Percentiles rank a stretch among this genome's conserved stretches.
Conservation (phyloP, 345 rosid species). For the Hibiscus mutabilis region DNA sequence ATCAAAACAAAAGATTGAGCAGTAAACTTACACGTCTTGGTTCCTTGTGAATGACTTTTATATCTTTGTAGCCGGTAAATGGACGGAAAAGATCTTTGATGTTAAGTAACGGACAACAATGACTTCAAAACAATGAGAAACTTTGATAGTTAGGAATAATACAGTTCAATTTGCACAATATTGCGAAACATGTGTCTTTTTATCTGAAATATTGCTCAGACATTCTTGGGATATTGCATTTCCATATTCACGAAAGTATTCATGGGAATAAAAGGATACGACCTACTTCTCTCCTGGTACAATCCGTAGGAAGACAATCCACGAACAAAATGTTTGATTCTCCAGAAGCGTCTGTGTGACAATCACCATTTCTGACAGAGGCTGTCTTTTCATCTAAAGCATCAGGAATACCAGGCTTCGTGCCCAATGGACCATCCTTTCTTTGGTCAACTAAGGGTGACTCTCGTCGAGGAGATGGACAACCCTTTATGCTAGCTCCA, state of each 20-base stretch:
- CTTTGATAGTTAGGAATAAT: neutral
- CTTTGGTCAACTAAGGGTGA: slow-evolving; percentile 21
- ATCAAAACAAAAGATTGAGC: neutral
- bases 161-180: neutral
- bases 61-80: slow-evolving; percentile 51
- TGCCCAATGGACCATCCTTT: slow-evolving; percentile 22
- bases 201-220: neutral
- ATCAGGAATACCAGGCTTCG: slow-evolving; percentile 23
- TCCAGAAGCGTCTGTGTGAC: slow-evolving; percentile 7
- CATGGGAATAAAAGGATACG: slow-evolving; percentile 41
- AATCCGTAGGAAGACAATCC: slow-evolving; percentile 53
- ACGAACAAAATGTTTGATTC: slow-evolving; percentile 49
- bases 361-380: slow-evolving; percentile 25
- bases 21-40: slow-evolving; percentile 42
- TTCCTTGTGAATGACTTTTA: slow-evolving; percentile 55
- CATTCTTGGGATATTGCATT: neutral
- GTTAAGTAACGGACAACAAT: slow-evolving; percentile 23
- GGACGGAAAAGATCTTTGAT: slow-evolving; percentile 52
- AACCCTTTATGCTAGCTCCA: slow-evolving; percentile 23
- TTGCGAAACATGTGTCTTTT: neutral
- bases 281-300: slow-evolving; percentile 66
- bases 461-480: slow-evolving; percentile 29
- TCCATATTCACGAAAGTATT: neutral
- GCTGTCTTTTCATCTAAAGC: slow-evolving; percentile 22
- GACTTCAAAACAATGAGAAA: neutral